Percentiles rank a stretch among this genome's conserved stretches.
Conservation (phyloP, 768 basidiomycete species). For the Leucogyrophana mollusca region DNA sequence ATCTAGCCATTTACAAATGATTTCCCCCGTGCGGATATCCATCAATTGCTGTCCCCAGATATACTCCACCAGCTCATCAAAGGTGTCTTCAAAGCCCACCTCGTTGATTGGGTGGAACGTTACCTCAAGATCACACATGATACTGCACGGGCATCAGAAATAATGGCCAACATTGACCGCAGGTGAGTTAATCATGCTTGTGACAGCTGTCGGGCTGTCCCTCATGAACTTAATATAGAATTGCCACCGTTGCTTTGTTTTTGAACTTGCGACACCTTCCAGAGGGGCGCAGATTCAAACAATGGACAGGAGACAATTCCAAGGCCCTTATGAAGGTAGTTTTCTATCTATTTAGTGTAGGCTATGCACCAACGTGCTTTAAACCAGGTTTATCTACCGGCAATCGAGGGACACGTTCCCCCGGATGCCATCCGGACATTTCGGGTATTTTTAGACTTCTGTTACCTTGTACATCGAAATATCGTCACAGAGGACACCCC, state of each 20-base stretch:
- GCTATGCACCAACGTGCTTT: background rate
- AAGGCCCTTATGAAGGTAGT: constrained; percentile 37
- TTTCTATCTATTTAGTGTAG: background rate
- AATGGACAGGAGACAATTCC: constrained; percentile 38
- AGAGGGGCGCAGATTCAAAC: constrained; percentile 25
- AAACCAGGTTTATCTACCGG: constrained; percentile 21
- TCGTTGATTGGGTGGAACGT: constrained; percentile 30
- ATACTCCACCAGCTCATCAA: constrained; percentile 47
- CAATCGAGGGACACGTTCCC: constrained; percentile 21
- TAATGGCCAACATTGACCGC: too few species aligned
- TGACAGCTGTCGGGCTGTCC: too few species aligned
- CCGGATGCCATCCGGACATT: constrained; percentile 14
- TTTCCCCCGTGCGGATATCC: constrained; percentile 30
- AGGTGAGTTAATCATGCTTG: too few species aligned
- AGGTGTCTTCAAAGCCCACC: constrained; percentile 43
- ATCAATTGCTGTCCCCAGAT: constrained; percentile 33
- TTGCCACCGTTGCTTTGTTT: constrained; percentile 12
- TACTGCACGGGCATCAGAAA: too few species aligned
- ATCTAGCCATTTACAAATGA: too few species aligned
- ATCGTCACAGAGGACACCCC: constrained; percentile 11
- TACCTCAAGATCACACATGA: too few species aligned
- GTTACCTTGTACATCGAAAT: constrained; percentile 11
- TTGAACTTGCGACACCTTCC: constrained; percentile 20
- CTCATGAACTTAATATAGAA: constrained; percentile 10
- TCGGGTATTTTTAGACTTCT: too few species aligned